Base-by-base conservation (phyloP, 2,329 filamentous ascomycete genomes). In the Penicillium sumatraense region DNA sequence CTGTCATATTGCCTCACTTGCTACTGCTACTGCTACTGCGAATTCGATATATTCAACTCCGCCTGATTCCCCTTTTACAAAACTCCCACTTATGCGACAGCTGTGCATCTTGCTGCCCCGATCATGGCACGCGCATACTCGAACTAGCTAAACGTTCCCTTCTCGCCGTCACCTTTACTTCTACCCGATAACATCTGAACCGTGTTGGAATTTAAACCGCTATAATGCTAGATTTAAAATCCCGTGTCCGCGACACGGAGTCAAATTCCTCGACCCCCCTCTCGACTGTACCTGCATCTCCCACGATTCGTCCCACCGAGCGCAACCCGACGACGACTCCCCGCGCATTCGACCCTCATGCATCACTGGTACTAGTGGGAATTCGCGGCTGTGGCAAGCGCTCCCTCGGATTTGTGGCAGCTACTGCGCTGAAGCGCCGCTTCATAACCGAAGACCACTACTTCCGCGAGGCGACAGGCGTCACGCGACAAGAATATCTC, bases 361-460 rank as follows among this genome's bases (percentile, higher is more conserved):
- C 75, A 14, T 78, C 75, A 5, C 60, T 78, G 26, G 69, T 78
- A 18, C 60, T 78, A 8, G 68, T 78, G 41, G 75, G 75, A 13
- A 77, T 78, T 51, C 72, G 75, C 2, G 75, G 75, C n/a, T 75
- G 72, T 49, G 75, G 75, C 14, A 78, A 78, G 58, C 70, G 75
- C 35, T 78, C 75, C 0, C 53, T 78, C 24, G 75, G 75, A 7
- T 75, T 78, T 27, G 72, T 78, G 48, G 75, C 75, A 8, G 75
- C 75, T 14, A 71, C 75, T 0, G 75, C 75, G 14, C 62, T 78
- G 36, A 76, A 75, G 41, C 68, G 75, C 49, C 72, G 74, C 26
- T 77, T 77, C 44, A 72, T 78, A 20, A 78, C 75, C 8, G 75
- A 77, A 59, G 75, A 78, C 53, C 73, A 78, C 56, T 78, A 73